Percentiles rank a stretch among this genome's conserved stretches.
Evolutionary conservation across 2,329 filamentous ascomycete genomes (phyloP).

Genomic region (Coccinonectria pachysandricola): DNA sequence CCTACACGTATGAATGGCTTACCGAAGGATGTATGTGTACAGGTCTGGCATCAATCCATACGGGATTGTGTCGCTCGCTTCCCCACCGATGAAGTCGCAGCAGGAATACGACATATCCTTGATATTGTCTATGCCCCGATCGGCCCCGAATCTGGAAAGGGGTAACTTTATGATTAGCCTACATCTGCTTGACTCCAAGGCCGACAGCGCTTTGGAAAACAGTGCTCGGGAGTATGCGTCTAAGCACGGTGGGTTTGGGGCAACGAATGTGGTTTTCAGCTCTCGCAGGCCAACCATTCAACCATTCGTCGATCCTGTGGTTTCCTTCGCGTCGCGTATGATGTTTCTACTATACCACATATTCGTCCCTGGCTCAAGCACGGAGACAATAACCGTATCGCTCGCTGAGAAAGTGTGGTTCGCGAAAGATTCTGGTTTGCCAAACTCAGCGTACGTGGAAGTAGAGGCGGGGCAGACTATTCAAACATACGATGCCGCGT

Average conservation of each 20-base stretch:
- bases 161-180: conserved; percentile 96
- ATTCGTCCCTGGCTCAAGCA: conserved; percentile 53
- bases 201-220: conserved; percentile 12
- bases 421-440: conserved; percentile 26
- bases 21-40: too few relatives aligned
- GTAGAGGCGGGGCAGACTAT: conserved; percentile 58
- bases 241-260: conserved; percentile 26
- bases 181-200: conserved; percentile 47
- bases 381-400: conserved; percentile 50
- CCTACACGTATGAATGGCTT: too few relatives aligned
- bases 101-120: conserved; percentile 83
- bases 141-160: conserved; percentile 59
- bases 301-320: conserved; percentile 64
- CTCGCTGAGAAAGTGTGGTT: conserved; percentile 71
- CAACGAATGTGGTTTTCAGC: conserved; percentile 39
- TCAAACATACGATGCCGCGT: conserved; percentile 62
- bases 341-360: conserved; percentile 60
- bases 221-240: conserved; percentile 21
- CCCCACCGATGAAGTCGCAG: conserved; percentile 48
- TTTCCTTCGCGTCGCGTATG: conserved; percentile 50
- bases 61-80: conserved; percentile 36
- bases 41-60: conserved; percentile 44
- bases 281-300: conserved; percentile 69
- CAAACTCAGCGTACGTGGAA: conserved; percentile 45
- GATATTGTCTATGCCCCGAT: conserved; percentile 66